A percentile compares a stretch with the other conserved stretches of the same genome.
Evolutionary conservation across 1,139 yeast genomes (phyloP).

Genomic region (Geotrichum bryndzae): DNA sequence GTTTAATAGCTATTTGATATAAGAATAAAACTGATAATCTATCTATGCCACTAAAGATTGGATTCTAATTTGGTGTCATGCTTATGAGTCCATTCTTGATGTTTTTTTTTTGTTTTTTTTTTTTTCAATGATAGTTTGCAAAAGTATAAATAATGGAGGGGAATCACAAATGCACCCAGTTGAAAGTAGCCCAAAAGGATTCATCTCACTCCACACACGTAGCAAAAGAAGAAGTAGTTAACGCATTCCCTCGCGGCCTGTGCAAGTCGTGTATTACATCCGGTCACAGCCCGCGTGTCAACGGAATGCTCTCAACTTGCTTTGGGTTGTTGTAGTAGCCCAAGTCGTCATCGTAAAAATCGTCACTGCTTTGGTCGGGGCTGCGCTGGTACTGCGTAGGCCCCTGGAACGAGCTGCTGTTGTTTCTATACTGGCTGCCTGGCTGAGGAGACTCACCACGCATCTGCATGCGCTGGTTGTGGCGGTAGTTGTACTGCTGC

Average conservation of each 20-base stretch:
- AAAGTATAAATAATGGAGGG: no score
- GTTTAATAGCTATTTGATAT: no score
- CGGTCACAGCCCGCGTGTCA: neutral
- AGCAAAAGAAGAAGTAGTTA: no score
- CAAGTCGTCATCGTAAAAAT: neutral
- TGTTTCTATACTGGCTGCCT: neutral
- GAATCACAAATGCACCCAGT: no score
- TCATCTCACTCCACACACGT: no score
- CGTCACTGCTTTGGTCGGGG: constrained; percentile 1
- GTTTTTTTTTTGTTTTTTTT: neutral
- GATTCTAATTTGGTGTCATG: no score
- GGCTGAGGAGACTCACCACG: neutral
- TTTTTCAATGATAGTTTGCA: neutral
- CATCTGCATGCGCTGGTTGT: neutral
- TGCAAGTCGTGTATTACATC: neutral
- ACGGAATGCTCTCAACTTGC: constrained; percentile 8
- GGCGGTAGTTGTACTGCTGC: constrained; percentile 6
- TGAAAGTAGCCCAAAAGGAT: no score
- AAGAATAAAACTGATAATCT: no score
- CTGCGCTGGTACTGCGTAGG: neutral
- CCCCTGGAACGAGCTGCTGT: neutral
- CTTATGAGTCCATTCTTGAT: no score
- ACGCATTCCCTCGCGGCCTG: neutral
- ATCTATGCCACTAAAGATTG: no score
- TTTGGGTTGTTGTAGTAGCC: constrained; percentile 7